These are phyloP conservation scores for Chytridium lagenaria DNA, from an alignment of 371 early-diverging fungal species.

Conservation along the genomic window DNA sequence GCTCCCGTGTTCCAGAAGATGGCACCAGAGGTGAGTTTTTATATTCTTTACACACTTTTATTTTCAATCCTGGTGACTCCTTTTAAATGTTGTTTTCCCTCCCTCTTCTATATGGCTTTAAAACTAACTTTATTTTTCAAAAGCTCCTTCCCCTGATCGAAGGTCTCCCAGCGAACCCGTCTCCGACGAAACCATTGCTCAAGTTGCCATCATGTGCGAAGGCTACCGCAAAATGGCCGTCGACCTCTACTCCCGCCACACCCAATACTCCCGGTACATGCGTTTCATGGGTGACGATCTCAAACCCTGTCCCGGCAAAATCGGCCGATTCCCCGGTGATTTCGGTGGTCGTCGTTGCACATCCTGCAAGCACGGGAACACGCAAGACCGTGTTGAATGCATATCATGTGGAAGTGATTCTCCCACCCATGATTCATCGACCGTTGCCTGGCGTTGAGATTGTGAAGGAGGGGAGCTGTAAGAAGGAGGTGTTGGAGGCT, in stretches of 20 bases:
- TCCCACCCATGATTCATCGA: neutral
- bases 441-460: neutral
- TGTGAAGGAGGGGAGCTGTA: no score
- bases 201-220: constrained; percentile 11
- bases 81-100: no score
- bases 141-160: constrained; percentile 15
- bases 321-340: neutral
- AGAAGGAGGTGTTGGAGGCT: no score
- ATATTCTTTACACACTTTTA: no score
- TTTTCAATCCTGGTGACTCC: no score
- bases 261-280: constrained; percentile 19
- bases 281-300: constrained; percentile 17
- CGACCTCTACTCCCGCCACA: neutral
- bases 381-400: neutral
- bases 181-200: constrained; percentile 4
- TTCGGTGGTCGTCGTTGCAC: constrained; percentile 3
- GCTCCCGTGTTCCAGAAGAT: neutral
- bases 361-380: constrained; percentile 9
- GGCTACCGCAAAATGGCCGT: neutral
- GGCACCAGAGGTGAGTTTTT: neutral
- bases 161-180: neutral
- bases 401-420: neutral
- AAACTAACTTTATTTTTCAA: neutral
- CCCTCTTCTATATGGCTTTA: neutral
- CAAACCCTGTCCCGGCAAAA: neutral